Evolutionary conservation across 2,329 filamentous ascomycete genomes (phyloP), one percentile per base, ranked within the genome.

Genomic region (Cladophialophora carrionii): DNA sequence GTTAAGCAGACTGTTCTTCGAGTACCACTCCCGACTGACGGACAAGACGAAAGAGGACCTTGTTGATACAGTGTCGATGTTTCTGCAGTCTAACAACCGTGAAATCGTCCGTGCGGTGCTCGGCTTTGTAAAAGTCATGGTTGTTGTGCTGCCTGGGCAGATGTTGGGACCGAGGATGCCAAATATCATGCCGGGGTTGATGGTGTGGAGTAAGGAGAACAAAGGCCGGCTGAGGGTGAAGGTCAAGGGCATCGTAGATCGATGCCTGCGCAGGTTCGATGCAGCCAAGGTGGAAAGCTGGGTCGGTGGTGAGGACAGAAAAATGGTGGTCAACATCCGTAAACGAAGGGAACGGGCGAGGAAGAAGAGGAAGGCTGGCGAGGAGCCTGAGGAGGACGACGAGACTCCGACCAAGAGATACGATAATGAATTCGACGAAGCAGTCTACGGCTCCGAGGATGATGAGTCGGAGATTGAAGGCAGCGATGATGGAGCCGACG

Each of bases 141-240:
- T 96, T 65, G 92, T 98, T 73, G 89, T 90, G 65, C 81, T 98
- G 32, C 92, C 94, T 0, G 87, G 90, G 5, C 61, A 69, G 32
- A 83, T 96, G 68, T 88, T 99, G 81, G 83, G 89, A 41, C 88
- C 91, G 4, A 87, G 92, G 26, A 85, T 99, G 41, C 81, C 84
- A 34, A 87, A 88, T 0, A 83, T 99, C 55, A 86, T 99, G 1
- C 91, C 93, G 3, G 96, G 96, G 77, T 83, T 98, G 22, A 91
- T 98, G 83, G 87, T 93, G 49, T 99, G 95, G 94, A 93, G 90
- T 75, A 92, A 97, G 77, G 95, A 99, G 78, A 96, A 99, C 82
- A 98, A 98, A 81, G 92, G 92, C 12, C 92, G 96, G 76, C 95
- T 99, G 81, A 92, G 94, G 74, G 89, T 91, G 57, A 99, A 98